Evolutionary conservation across 2,329 filamentous ascomycete genomes (phyloP), one percentile per base, ranked within the genome.

Genomic region (Paraphoma chrysanthemicola): DNA sequence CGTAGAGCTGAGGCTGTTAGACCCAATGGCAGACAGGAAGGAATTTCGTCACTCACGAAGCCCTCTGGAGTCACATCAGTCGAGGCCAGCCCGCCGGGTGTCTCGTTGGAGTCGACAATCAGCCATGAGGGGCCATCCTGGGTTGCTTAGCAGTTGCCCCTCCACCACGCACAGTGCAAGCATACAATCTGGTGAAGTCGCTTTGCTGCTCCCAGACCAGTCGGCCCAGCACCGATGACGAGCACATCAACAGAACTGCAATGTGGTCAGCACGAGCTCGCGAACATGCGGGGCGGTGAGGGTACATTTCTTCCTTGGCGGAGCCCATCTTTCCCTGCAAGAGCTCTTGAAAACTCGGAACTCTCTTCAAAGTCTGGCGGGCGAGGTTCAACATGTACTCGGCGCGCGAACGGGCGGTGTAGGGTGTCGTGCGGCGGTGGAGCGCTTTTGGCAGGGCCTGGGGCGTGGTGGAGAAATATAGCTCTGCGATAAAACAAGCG

Each of bases 181-280:
- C 89, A 69, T 85, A 98, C 95, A 76, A 97, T 89, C 82, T 99
- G 95, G 81, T 98, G 90, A 67, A 99, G 87, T 78, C 95, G 92
- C 86, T 99, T 99, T 72, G 95, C 95, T 78, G 95, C 95, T 85
- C 95, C 95, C 70, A 98, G 88, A 81, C 95, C 95, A 75, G 95
- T 98, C 72, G 95, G 95, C 77, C 95, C 95, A 81, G 94, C 94
- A 77, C 95, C 95, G 83, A 98, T 97, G 80, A 99, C 89, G 77
- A 99, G 92, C 70, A 99, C 90, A 82, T 99, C 95, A 78, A 98
- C 92, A 75, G 92, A 89, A 79, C 93, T 96, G 79, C 45, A 47
- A 18, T 29, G 48, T 28, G 31, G 70, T 77, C 64, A 71, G 62
- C 51, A 59, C 42, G 46, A 60, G 45, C 49, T 46, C 18, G 42